Percentiles rank a stretch among this genome's conserved stretches.
These are phyloP conservation scores for Kuraishia cidri DNA, from an alignment of 805 yeast genomes.

Conservation along the genomic window DNA sequence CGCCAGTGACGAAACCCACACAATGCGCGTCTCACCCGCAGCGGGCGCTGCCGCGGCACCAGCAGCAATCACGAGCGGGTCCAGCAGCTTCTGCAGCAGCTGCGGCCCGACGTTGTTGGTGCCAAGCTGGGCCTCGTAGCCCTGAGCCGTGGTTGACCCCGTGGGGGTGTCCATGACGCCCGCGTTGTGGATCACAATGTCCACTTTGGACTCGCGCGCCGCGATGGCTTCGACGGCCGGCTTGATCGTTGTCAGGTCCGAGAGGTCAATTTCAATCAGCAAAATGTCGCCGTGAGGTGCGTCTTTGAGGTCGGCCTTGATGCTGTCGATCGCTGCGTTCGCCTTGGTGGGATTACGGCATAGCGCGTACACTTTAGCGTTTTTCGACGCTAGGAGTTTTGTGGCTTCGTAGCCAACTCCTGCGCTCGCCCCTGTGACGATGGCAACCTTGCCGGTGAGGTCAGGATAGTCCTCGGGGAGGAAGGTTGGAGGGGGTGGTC, in stretches of 20 bases:
- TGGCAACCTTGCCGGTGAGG: slow-evolving; percentile 18
- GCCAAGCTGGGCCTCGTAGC: slow-evolving; percentile 36
- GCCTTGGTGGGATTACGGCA: slow-evolving; percentile 26
- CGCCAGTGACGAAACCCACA: slow-evolving; percentile 1
- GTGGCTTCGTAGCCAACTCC: slow-evolving; percentile 25
- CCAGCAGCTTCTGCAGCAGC: slow-evolving; percentile 27
- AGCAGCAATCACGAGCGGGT: slow-evolving; percentile 25
- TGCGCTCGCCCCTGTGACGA: slow-evolving; percentile 23
- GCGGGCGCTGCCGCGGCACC: slow-evolving; percentile 13
- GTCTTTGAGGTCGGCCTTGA: slow-evolving; percentile 14
- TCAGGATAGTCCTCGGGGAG: slow-evolving; percentile 23
- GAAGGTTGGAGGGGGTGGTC: slow-evolving; percentile 12
- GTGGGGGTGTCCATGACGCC: slow-evolving; percentile 32
- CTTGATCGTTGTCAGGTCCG: slow-evolving; percentile 31
- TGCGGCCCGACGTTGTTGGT: slow-evolving; percentile 37
- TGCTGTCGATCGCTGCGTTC: slow-evolving; percentile 14
- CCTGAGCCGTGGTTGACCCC: slow-evolving; percentile 28
- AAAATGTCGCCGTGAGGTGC: slow-evolving; percentile 7
- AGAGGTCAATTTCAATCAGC: slow-evolving; percentile 24
- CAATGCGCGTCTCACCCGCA: slow-evolving; percentile 13
- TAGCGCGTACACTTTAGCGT: slow-evolving; percentile 25
- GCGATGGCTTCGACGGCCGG: slow-evolving; percentile 22
- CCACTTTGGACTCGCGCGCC: slow-evolving; percentile 15
- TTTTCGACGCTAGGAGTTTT: slow-evolving; percentile 17
- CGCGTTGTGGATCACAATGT: slow-evolving; percentile 32